Evolutionary conservation across 345 rosid species (phyloP), one percentile per base, ranked within the genome.

Genomic region (Cardiospermum halicacabum): DNA sequence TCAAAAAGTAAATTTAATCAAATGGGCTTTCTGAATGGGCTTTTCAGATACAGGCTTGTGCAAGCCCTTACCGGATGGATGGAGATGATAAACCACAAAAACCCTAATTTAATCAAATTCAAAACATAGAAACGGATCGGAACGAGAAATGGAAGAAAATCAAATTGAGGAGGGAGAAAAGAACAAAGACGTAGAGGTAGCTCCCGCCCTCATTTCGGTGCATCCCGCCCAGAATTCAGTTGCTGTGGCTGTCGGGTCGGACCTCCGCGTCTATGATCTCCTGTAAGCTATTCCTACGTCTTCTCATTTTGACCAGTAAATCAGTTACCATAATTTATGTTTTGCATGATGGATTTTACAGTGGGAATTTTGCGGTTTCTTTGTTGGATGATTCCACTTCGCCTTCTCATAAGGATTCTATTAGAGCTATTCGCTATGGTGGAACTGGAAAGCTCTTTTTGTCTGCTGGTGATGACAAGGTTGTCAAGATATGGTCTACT

Each of bases 401-500:
- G 37, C 66, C 88, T 64, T 75, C 64, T 13, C 96, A 74, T 58
- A 80, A 80, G 31, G 96, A 87, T 59, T 91, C 98, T 40, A 83
- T 91, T 48, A 83, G 97, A 79, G 93, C 91, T 69, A 84, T 95
- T 70, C 81, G 81, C 10, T 91, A 80, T 42, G 76, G 90, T 53
- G 76, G 81, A 50, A 76, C 70, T 22, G 96, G 97, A 64, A 84
- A 82, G 80, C 84, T 89, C 24, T 80, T 95, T 50, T 88, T 82
- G 16, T 91, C 99, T 57, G 92, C 96, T 3, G 98, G 98, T 5
- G 96, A 95, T 74, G 96, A 91, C 74, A 95, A 91, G 62, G 79
- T 82, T 60, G 91, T 95, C 54, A 95, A 91, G 86, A 75, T 95
- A 66, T 91, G 98, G 98, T 87, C 92, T 53, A 51, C 86, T 1